Base-by-base conservation (phyloP, 169 alveolate species). In the Blepharisma undulans region DNA sequence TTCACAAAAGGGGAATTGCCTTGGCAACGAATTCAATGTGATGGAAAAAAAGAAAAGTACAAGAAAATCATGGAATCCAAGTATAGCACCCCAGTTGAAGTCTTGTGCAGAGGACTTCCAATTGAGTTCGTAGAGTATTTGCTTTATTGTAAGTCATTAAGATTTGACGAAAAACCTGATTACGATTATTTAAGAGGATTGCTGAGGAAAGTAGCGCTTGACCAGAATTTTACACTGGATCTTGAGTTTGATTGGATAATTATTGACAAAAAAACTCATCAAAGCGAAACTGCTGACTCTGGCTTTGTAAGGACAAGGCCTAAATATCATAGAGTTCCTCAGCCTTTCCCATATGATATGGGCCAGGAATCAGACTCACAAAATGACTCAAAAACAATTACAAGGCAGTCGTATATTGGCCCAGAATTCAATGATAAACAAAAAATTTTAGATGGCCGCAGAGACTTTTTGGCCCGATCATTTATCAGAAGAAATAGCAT, bases 101-200 rank as follows among this genome's bases (percentile, higher is more conserved):
- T 85, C 6, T 90, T 95, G 72, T 95, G 97, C 82, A 94, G 95
- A 92, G 93, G 94, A 76, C 84, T 93, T 76, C 97, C 97, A 0
- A 33, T 66, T 32, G 93, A 96, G 88, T 94, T 96, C 34, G 81
- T 84, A 1, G 85, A 86, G 34, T 94, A 84, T 77, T 85, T 96
- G 29, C 91, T 93, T 72, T 95, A 96, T 88, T 74, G 93, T n/a
- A 91, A 93, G 81, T 91, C 92, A 81, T 92, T 95, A 25, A 93
- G 92, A 84, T 96, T 94, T 84, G 97, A 96, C 72, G 97, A 94
- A 32, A 94, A 94, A 76, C 98, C 98, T 72, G 97, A 96, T 91
- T 96, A 96, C 81, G 76, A 87, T 66, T 91, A 89, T 89, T 86
- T 94, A 22, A 84, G 78, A 30, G 36, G 78, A 12, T 16, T 84